Percentiles rank a stretch among this genome's conserved stretches.
Conservation (phyloP, 1,284 basidiomycete genomes). For the Afroboletus lepidellus region DNA sequence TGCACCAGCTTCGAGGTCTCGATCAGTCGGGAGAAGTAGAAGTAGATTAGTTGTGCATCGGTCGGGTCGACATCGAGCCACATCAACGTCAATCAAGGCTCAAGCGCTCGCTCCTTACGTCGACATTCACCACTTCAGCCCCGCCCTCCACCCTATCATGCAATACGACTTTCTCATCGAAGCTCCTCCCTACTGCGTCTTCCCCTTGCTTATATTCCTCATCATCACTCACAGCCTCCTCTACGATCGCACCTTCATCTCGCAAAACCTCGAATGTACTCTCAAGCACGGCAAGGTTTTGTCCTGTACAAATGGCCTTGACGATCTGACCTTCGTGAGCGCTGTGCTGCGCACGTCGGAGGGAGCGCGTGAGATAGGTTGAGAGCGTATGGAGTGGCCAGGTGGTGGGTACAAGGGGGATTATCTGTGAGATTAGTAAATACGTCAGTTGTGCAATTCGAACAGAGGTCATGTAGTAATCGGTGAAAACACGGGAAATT, state of each 20-base stretch:
- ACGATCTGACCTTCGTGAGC: slow-evolving; percentile 69
- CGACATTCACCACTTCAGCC: slow-evolving; percentile 18
- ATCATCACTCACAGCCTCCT: slow-evolving; percentile 54
- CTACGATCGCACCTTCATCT: slow-evolving; percentile 65
- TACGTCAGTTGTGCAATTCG: slow-evolving; percentile 1
- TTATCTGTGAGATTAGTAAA: slow-evolving; percentile 46
- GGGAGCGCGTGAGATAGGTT: slow-evolving; percentile 75
- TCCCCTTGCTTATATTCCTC: slow-evolving; percentile 35
- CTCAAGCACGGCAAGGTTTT: slow-evolving; percentile 57
- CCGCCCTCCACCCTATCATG: slow-evolving; percentile 10
- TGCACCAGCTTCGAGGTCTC: background rate
- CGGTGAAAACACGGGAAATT: background rate
- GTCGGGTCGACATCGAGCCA: background rate
- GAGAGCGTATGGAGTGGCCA: slow-evolving; percentile 76
- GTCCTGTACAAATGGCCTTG: slow-evolving; percentile 66
- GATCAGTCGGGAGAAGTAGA: background rate
- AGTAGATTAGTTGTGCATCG: background rate
- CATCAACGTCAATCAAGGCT: slow-evolving; percentile 4
- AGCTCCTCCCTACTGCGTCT: slow-evolving; percentile 21
- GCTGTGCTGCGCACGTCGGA: slow-evolving; percentile 73
- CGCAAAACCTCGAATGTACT: slow-evolving; percentile 40
- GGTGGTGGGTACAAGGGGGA: slow-evolving; percentile 66
- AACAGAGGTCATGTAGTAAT: background rate
- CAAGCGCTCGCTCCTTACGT: slow-evolving; percentile 8
- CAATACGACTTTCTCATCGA: slow-evolving; percentile 32